Evolutionary conservation across 495 filamentous ascomycete species (phyloP), one percentile per base, ranked within the genome.

Genomic region (Podospora pseudoanserina): DNA sequence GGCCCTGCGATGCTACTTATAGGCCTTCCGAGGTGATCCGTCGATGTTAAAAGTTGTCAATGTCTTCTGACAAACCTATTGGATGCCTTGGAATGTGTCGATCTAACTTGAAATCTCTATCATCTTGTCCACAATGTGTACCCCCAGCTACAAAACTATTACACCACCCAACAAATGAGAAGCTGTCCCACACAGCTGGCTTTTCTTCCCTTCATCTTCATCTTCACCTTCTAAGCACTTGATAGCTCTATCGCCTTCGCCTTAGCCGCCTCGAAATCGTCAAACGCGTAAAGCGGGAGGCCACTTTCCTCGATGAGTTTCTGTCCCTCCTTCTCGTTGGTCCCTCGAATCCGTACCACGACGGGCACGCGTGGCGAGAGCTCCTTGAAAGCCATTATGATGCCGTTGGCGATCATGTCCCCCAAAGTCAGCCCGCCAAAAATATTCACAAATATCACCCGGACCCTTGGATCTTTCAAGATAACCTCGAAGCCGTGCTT

Each of bases 391-490:
- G 92, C 92, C 71, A 91, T 66, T 49, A 96, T 84, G 59, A 97
- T 86, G 0, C 92, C 93, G 69, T 89, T 84, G 0, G 93, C 93
- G 75, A 97, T 96, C 92, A 96, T 95, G 71, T 94, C 92, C 27
- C 84, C 92, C 85, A 78, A 88, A 6, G 92, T 96, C 79, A 97
- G 73, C 0, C 93, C 93, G 4, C 93, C 93, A 74, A 97, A 97
- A 69, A 96, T 94, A 72, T 97, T 97, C 44, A 97, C 91, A 77
- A 96, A 91, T 60, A 96, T 84, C 20, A 82, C 81, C 66, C 87
- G 88, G 6, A 96, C 91, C 11, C 93, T 80, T 15, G 81, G 71
- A 72, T 96, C 93, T 30, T 81, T 83, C 68, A 92, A 79, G 19
- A 97, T 87, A 9, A 91, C 80, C 61, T 86, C 82, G 70, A 97